A percentile compares a stretch with the other conserved stretches of the same genome.
Evolutionary conservation across 345 rosid species (phyloP).

Genomic region (Crucihimalaya himalaica): DNA sequence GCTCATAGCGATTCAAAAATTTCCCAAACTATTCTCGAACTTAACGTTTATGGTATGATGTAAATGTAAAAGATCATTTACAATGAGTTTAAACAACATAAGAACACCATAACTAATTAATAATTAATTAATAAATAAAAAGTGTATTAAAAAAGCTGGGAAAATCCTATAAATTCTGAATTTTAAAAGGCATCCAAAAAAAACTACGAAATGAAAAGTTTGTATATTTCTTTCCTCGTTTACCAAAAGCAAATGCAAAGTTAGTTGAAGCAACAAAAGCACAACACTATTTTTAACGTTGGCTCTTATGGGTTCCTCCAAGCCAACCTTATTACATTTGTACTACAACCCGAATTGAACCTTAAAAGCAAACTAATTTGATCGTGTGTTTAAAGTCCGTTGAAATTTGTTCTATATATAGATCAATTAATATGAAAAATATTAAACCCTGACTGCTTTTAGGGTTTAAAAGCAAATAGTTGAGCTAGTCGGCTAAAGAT

Average conservation of each 20-base stretch:
- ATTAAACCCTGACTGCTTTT: neutral
- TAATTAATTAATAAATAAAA: neutral
- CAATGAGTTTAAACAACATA: no score
- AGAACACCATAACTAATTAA: neutral
- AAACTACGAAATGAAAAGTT: neutral
- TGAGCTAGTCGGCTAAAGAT: neutral
- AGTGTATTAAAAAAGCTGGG: neutral
- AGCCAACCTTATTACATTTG: neutral
- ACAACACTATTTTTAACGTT: neutral
- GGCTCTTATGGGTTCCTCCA: slow-evolving; percentile 27
- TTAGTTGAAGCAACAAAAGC: slow-evolving; percentile 28
- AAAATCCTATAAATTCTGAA: slow-evolving; percentile 16
- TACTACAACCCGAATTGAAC: neutral
- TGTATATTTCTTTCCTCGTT: slow-evolving; percentile 19
- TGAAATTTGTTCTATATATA: no score
- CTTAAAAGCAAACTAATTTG: neutral
- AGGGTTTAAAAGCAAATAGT: slow-evolving; percentile 10
- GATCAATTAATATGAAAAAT: neutral
- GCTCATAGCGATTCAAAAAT: no score
- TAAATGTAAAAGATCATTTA: no score
- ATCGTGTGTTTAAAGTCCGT: neutral
- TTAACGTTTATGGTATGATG: no score
- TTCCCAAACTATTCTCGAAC: no score
- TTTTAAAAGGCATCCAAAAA: neutral
- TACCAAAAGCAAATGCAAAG: slow-evolving; percentile 34